phyloP scores from a whole-genome alignment of 768 basidiomycete species.

The Leccinum variicolor region DNA sequence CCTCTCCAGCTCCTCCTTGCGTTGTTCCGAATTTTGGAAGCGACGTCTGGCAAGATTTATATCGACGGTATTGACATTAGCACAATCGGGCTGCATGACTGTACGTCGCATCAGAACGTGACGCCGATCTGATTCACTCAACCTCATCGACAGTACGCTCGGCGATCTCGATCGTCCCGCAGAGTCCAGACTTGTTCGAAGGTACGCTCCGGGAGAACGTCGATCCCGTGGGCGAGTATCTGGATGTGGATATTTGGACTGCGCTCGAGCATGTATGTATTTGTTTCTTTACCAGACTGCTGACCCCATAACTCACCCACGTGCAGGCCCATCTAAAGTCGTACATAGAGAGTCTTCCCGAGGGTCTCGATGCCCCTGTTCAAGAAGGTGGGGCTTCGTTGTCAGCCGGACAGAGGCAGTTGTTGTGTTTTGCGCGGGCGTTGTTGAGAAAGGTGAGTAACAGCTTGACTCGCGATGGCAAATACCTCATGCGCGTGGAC shows the following conservation, averaged over 20 bases:
- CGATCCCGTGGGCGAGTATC: constrained; percentile 74
- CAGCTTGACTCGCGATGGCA: neutral
- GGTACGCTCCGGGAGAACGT: constrained; percentile 83
- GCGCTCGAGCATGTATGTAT: constrained; percentile 64
- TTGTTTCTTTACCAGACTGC: no score
- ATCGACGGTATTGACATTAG: constrained; percentile 79
- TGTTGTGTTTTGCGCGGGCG: constrained; percentile 87
- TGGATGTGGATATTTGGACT: constrained; percentile 83
- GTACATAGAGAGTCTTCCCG: constrained; percentile 62
- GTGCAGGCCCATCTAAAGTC: constrained; percentile 61
- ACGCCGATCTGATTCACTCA: neutral
- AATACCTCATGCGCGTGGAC: neutral
- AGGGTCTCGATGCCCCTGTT: constrained; percentile 68
- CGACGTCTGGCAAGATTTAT: constrained; percentile 57
- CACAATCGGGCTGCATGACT: constrained; percentile 68
- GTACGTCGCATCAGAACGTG: constrained; percentile 5
- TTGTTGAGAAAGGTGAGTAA: constrained; percentile 62
- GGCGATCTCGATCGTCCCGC: constrained; percentile 82
- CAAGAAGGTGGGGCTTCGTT: constrained; percentile 80
- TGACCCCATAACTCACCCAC: neutral
- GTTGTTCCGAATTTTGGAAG: constrained; percentile 76
- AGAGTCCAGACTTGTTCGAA: constrained; percentile 68
- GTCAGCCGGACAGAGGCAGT: constrained; percentile 81
- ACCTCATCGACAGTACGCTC: constrained; percentile 51
- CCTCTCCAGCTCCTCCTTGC: constrained; percentile 55